Conservation (phyloP, 345 rosid species). For the Bruguiera gymnorhiza region DNA sequence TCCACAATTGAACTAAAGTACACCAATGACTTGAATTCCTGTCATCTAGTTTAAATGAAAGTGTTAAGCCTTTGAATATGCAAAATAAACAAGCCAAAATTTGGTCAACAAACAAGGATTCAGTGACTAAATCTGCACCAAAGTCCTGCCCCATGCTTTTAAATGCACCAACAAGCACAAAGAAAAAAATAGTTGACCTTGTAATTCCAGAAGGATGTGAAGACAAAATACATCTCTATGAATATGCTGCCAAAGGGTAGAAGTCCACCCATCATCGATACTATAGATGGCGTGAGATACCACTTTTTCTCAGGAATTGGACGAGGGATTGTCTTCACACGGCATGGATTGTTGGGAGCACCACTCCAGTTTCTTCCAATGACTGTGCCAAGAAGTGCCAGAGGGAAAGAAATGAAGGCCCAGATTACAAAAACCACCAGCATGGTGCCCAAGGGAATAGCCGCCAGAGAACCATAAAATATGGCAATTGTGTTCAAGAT, state of each 20-base stretch:
- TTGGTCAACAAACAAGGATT: not conserved
- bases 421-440: constrained; percentile 87
- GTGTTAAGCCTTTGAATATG: not conserved
- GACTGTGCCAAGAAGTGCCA: constrained; percentile 91
- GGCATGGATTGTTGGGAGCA: constrained; percentile 93
- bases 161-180: not conserved
- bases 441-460: constrained; percentile 97
- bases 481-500: constrained; percentile 82
- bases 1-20: no score
- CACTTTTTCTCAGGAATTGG: constrained; percentile 96
- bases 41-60: not conserved
- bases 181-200: constrained; percentile 50
- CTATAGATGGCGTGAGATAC: constrained; percentile 91
- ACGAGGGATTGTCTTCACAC: constrained; percentile 93
- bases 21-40: not conserved
- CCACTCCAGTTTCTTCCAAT: constrained; percentile 96
- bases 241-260: constrained; percentile 95
- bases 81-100: not conserved
- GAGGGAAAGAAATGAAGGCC: constrained; percentile 93
- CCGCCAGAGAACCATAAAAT: constrained; percentile 89
- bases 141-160: not conserved
- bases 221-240: constrained; percentile 96
- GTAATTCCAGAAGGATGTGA: constrained; percentile 98
- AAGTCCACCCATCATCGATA: constrained; percentile 89
- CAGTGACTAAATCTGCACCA: not conserved